A percentile compares a stretch with the other conserved stretches of the same genome.
phyloP scores from a whole-genome alignment of 768 basidiomycete genomes.

The Xerocomellus intermedius region DNA sequence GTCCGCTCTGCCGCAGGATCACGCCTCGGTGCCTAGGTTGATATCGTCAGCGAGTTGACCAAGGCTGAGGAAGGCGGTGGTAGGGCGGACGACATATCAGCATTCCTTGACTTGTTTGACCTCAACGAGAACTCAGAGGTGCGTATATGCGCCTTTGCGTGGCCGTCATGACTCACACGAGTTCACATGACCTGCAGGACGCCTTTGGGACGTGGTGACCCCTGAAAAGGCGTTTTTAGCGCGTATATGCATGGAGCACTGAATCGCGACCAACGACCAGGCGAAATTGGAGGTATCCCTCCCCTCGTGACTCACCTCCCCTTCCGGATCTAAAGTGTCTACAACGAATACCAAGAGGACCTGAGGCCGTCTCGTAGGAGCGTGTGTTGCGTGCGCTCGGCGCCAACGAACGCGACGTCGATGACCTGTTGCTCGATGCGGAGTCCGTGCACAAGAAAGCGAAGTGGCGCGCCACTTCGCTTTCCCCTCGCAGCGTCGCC shows the following conservation, averaged over 20 bases:
- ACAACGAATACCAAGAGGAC: constrained; percentile 58
- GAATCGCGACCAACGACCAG: constrained; percentile 58
- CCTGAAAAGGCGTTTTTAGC: constrained; percentile 80
- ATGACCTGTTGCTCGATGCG: constrained; percentile 29
- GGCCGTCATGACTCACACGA: background rate
- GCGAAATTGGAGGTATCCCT: constrained; percentile 63
- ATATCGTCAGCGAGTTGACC: constrained; percentile 41
- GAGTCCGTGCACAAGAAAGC: too few relatives aligned
- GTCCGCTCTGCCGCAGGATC: constrained; percentile 73
- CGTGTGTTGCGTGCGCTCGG: constrained; percentile 27
- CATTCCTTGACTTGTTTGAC: constrained; percentile 47
- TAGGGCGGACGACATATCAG: constrained; percentile 38
- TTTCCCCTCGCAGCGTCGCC: too few relatives aligned
- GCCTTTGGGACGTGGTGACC: constrained; percentile 61
- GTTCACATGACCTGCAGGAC: constrained; percentile 43
- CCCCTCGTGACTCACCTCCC: constrained; percentile 83
- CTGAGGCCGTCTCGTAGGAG: constrained; percentile 42
- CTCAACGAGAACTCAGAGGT: constrained; percentile 52
- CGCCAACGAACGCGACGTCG: constrained; percentile 42
- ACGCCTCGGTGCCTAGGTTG: constrained; percentile 76
- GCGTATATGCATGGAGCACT: constrained; percentile 81
- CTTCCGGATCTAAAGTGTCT: constrained; percentile 66
- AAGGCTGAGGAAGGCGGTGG: constrained; percentile 40
- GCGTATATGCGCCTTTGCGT: constrained; percentile 18
- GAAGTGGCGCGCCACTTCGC: too few relatives aligned